phyloP scores from a whole-genome alignment of 306 rosid species.

The Trifolium repens region DNA sequence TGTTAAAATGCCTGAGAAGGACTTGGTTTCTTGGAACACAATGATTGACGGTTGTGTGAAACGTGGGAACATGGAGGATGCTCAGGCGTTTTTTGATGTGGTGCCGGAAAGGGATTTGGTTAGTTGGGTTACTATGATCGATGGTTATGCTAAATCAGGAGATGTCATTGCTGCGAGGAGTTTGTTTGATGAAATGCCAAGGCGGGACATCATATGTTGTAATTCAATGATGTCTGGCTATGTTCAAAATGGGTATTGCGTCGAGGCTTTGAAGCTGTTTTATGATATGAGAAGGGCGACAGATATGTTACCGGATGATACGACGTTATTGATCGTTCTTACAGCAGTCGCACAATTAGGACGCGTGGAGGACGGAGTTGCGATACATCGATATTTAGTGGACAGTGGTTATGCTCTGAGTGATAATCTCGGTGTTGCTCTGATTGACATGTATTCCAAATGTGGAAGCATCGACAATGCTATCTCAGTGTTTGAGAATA shows the following conservation, averaged over 20 bases:
- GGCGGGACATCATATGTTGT: slow-evolving; percentile 59
- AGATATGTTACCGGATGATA: slow-evolving; percentile 52
- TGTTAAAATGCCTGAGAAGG: slow-evolving; percentile 64
- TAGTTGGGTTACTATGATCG: slow-evolving; percentile 76
- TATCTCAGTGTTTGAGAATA: slow-evolving; percentile 55
- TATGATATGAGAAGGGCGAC: slow-evolving; percentile 51
- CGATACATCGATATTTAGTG: slow-evolving; percentile 53
- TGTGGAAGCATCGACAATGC: slow-evolving; percentile 74
- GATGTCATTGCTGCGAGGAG: slow-evolving; percentile 54
- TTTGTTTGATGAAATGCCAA: slow-evolving; percentile 73
- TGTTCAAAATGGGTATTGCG: slow-evolving; percentile 60
- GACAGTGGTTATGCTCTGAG: slow-evolving; percentile 51
- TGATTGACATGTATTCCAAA: slow-evolving; percentile 80
- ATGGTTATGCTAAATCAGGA: slow-evolving; percentile 66
- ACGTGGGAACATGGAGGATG: slow-evolving; percentile 63
- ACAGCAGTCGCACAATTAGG: slow-evolving; percentile 70
- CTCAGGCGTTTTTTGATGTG: slow-evolving; percentile 50
- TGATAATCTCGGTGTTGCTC: slow-evolving; percentile 69
- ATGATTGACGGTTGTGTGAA: slow-evolving; percentile 73
- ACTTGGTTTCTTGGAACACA: slow-evolving; percentile 81
- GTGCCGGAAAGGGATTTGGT: slow-evolving; percentile 64
- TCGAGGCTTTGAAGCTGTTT: slow-evolving; percentile 71
- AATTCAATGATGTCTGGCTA: slow-evolving; percentile 82
- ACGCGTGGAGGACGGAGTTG: slow-evolving; percentile 56
- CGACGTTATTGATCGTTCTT: slow-evolving; percentile 63